These are phyloP conservation scores for Eugenia klotzschiana DNA, from an alignment of 441 rosid species.

Conservation along the genomic window DNA sequence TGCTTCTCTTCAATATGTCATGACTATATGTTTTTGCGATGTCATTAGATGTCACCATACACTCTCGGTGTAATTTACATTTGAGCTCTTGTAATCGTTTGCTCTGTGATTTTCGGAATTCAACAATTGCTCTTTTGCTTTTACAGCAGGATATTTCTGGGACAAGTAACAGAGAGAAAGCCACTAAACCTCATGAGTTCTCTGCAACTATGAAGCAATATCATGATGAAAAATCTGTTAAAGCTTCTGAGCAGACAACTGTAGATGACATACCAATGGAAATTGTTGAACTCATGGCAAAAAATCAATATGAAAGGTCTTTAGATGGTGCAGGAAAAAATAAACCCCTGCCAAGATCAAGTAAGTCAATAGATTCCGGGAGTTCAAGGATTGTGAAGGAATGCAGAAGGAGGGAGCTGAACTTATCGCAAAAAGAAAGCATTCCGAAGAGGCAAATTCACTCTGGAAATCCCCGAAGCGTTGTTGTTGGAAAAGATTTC, in stretches of 20 bases:
- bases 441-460: not conserved
- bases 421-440: not conserved
- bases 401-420: not conserved
- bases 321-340: not conserved
- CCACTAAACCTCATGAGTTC: slow-evolving; percentile 18
- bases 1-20: not conserved
- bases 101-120: not conserved
- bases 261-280: slow-evolving; percentile 35
- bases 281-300: not conserved
- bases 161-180: slow-evolving; percentile 27
- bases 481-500: not conserved
- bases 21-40: not conserved
- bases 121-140: not conserved
- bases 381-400: not conserved
- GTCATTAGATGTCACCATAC: not conserved
- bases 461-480: not conserved
- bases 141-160: slow-evolving; percentile 39
- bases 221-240: slow-evolving; percentile 22
- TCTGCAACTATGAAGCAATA: slow-evolving; percentile 18
- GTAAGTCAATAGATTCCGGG: not conserved
- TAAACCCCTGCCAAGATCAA: not conserved
- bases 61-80: not conserved
- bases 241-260: slow-evolving; percentile 34
- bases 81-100: not conserved
- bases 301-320: not conserved